phyloP scores from a whole-genome alignment of 2,329 filamentous ascomycete species.

The Fusarium brachygibbosum region DNA sequence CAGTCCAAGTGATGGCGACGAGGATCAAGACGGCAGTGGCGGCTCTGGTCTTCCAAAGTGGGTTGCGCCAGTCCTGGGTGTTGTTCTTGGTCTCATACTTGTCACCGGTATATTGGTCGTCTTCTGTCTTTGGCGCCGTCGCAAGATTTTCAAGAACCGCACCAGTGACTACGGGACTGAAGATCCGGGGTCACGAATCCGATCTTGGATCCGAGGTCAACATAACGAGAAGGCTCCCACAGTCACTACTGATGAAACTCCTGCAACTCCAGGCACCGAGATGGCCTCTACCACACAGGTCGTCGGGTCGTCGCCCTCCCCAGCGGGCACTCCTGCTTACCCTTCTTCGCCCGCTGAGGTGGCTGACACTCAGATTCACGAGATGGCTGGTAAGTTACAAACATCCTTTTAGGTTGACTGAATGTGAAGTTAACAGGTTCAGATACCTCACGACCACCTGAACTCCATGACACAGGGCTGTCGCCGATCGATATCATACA shows the following conservation, averaged over 20 bases:
- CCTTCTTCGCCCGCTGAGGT: constrained; percentile 54
- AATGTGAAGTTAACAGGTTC: constrained; percentile 8
- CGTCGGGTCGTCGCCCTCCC: constrained; percentile 21
- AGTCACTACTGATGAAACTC: constrained; percentile 60
- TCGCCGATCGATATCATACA: constrained; percentile 58
- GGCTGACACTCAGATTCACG: constrained; percentile 59
- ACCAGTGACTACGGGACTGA: constrained; percentile 59
- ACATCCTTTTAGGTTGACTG: rapidly evolving
- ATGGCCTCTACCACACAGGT: constrained; percentile 48
- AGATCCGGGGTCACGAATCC: constrained; percentile 62
- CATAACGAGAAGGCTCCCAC: constrained; percentile 60
- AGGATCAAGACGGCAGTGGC: constrained; percentile 47
- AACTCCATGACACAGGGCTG: constrained; percentile 62
- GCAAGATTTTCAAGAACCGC: constrained; percentile 57
- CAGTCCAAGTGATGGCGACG: constrained; percentile 23
- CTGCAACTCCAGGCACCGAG: constrained; percentile 57
- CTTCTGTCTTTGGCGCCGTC: constrained; percentile 66
- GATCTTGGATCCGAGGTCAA: constrained; percentile 66
- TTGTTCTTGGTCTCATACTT: constrained; percentile 70
- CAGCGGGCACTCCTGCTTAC: constrained; percentile 34
- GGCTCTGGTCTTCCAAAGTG: constrained; percentile 64
- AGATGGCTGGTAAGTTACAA: constrained; percentile 60
- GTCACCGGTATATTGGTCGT: constrained; percentile 65
- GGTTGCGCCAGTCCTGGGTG: constrained; percentile 72
- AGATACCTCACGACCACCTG: constrained; percentile 61